phyloP scores from a whole-genome alignment of 352 stramenopile species.

The Pythium phragmiticola region DNA sequence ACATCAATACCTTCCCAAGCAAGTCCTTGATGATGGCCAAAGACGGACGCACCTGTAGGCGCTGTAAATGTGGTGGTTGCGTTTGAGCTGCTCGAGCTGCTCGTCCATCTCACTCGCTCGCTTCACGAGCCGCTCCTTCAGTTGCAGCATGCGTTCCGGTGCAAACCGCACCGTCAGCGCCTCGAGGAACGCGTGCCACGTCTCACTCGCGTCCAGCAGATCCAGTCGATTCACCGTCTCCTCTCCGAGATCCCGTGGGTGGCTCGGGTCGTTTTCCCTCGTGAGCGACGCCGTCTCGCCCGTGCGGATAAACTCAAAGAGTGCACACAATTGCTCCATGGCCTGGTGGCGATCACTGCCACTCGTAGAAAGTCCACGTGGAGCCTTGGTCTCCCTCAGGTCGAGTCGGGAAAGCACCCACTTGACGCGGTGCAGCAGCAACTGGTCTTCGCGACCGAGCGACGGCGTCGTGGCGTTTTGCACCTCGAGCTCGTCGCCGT shows the following conservation, averaged over 20 bases:
- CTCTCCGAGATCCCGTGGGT: slow-evolving; percentile 10
- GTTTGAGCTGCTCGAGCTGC: slow-evolving; percentile 54
- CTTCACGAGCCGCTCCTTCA: slow-evolving; percentile 64
- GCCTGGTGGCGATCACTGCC: slow-evolving; percentile 21
- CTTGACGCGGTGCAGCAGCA: slow-evolving; percentile 72
- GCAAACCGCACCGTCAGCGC: slow-evolving; percentile 69
- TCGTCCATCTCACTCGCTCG: slow-evolving; percentile 46
- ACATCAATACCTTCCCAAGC: too few relatives aligned
- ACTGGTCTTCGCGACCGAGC: slow-evolving; percentile 46
- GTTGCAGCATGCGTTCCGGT: slow-evolving; percentile 51
- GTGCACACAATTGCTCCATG: slow-evolving; percentile 62
- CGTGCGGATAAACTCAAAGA: slow-evolving; percentile 75
- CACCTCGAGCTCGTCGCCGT: slow-evolving; percentile 58
- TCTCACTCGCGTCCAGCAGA: slow-evolving; percentile 36
- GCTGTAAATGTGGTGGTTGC: slow-evolving; percentile 61
- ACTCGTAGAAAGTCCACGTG: not conserved
- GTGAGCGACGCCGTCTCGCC: slow-evolving; percentile 44
- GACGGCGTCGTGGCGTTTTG: slow-evolving; percentile 30
- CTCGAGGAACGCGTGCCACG: slow-evolving; percentile 64
- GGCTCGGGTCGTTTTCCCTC: slow-evolving; percentile 53
- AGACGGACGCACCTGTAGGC: slow-evolving; percentile 45
- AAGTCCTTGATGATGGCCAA: not conserved
- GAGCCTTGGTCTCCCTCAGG: slow-evolving; percentile 26
- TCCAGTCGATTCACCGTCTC: slow-evolving; percentile 32
- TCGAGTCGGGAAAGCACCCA: slow-evolving; percentile 76